A percentile compares a stretch with the other conserved stretches of the same genome.
phyloP scores from a whole-genome alignment of 2,329 filamentous ascomycete species.

The Tolypocladium sp. region DNA sequence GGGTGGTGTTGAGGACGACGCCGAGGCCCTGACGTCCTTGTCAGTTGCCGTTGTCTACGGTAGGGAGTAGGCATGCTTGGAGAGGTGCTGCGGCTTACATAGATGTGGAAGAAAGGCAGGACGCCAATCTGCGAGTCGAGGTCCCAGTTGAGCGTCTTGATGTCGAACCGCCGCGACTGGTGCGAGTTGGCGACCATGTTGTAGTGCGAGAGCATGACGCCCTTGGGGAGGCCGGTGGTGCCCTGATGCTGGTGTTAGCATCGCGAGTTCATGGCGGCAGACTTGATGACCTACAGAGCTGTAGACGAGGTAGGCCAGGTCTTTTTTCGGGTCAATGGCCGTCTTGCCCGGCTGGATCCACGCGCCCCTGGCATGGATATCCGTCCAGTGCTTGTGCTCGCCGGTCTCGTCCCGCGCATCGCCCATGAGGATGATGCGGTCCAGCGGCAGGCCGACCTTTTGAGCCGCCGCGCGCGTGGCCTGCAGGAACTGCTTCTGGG shows the following conservation, averaged over 20 bases:
- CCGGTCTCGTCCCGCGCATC: conserved; percentile 51
- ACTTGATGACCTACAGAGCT: conserved; percentile 42
- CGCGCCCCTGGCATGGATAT: conserved; percentile 50
- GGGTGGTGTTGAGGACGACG: conserved; percentile 18
- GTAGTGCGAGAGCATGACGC: conserved; percentile 74
- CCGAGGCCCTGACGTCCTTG: conserved; percentile 16
- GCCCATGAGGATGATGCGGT: conserved; percentile 69
- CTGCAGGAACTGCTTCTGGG: conserved; percentile 58
- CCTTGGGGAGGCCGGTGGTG: conserved; percentile 86
- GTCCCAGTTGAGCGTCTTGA: conserved; percentile 44
- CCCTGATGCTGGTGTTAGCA: conserved; percentile 32
- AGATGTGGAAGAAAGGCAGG: conserved; percentile 87
- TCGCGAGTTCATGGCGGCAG: not conserved
- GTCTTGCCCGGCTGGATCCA: conserved; percentile 44
- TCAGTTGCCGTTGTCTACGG: not conserved
- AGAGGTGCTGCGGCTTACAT: conserved; percentile 42
- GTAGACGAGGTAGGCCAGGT: conserved; percentile 80
- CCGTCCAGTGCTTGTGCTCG: conserved; percentile 61
- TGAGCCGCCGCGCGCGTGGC: conserved; percentile 59
- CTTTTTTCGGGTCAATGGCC: conserved; percentile 57
- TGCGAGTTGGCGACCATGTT: conserved; percentile 72
- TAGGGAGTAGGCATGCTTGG: not conserved
- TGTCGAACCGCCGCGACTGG: conserved; percentile 46
- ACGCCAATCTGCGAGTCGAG: conserved; percentile 70
- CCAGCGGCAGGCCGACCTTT: conserved; percentile 58